Evolutionary conservation across 2,329 filamentous ascomycete species (phyloP).

Genomic region (Colletotrichum magnum): DNA sequence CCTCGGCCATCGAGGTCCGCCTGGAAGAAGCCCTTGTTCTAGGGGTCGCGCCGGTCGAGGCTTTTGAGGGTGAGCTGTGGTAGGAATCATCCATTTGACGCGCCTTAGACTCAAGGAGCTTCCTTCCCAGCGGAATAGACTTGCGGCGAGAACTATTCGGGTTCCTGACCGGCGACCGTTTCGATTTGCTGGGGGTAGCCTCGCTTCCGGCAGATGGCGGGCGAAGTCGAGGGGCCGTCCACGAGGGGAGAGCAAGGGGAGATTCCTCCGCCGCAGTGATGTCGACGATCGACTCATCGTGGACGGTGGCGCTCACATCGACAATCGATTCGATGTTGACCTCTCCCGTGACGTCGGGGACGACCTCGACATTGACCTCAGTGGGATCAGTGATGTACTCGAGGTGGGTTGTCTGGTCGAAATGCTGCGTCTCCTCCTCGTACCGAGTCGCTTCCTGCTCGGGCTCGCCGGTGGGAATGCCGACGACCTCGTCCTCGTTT

Average conservation of each 20-base stretch:
- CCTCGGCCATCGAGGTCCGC: conserved; percentile 40
- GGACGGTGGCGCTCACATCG: conserved; percentile 3
- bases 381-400: not conserved
- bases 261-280: conserved; percentile 11
- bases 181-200: conserved; percentile 16
- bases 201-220: conserved; percentile 2
- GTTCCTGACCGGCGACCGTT: conserved; percentile 47
- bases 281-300: conserved; percentile 23
- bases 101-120: conserved; percentile 51
- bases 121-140: conserved; percentile 50
- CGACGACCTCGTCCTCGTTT: conserved; percentile 33
- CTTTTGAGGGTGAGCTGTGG: conserved; percentile 52
- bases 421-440: not conserved
- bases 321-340: conserved; percentile 1
- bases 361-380: not conserved
- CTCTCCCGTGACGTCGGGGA: conserved; percentile 1
- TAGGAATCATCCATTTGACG: conserved; percentile 51
- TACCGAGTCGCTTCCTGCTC: not conserved
- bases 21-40: conserved; percentile 31
- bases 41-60: conserved; percentile 50
- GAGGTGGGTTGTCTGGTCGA: not conserved
- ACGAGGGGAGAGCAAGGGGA: conserved; percentile 22
- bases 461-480: not conserved
- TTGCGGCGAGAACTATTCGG: conserved; percentile 55
- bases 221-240: conserved; percentile 9